Conservation (phyloP, 352 stramenopile species). For the Pythium phragmiticola region DNA sequence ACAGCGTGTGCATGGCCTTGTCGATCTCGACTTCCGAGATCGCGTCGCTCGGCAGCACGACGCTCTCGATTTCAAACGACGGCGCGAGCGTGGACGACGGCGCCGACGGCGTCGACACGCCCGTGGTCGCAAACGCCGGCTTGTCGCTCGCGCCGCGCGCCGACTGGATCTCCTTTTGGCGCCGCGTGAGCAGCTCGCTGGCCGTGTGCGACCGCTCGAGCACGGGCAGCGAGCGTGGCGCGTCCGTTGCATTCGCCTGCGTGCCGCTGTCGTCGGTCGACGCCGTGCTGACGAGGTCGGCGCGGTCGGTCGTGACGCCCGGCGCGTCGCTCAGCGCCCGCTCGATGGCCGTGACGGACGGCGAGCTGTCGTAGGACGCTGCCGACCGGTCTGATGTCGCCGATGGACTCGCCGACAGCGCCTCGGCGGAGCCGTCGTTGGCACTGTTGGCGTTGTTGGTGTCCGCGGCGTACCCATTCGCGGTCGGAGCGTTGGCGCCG, state of each 20-base stretch:
- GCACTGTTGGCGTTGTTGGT: background rate
- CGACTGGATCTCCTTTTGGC: slow-evolving; percentile 47
- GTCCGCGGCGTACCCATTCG: background rate
- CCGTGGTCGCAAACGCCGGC: slow-evolving; percentile 30
- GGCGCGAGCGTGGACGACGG: slow-evolving; percentile 28
- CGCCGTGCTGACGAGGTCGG: slow-evolving; percentile 25
- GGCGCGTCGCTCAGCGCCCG: slow-evolving; percentile 30
- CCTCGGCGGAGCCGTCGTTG: background rate
- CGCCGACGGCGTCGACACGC: slow-evolving; percentile 28
- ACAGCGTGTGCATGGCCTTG: slow-evolving; percentile 79
- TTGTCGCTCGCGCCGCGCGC: slow-evolving; percentile 42
- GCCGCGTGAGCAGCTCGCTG: slow-evolving; percentile 65
- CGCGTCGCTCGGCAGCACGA: slow-evolving; percentile 58
- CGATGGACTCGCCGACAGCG: slow-evolving; percentile 16
- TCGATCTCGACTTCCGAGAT: slow-evolving; percentile 83
- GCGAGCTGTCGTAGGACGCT: slow-evolving; percentile 42
- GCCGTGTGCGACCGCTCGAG: slow-evolving; percentile 73
- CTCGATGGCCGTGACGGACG: slow-evolving; percentile 45
- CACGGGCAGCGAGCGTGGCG: slow-evolving; percentile 38
- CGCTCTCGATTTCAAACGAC: slow-evolving; percentile 85
- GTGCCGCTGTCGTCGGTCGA: slow-evolving; percentile 22
- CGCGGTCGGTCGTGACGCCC: slow-evolving; percentile 37
- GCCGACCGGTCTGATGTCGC: slow-evolving; percentile 38
- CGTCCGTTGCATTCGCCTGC: slow-evolving; percentile 1
- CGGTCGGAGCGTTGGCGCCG: too few relatives aligned